These are phyloP conservation scores for Aspergillus japonicus DNA, from an alignment of 2,329 filamentous ascomycete species.

Conservation along the genomic window DNA sequence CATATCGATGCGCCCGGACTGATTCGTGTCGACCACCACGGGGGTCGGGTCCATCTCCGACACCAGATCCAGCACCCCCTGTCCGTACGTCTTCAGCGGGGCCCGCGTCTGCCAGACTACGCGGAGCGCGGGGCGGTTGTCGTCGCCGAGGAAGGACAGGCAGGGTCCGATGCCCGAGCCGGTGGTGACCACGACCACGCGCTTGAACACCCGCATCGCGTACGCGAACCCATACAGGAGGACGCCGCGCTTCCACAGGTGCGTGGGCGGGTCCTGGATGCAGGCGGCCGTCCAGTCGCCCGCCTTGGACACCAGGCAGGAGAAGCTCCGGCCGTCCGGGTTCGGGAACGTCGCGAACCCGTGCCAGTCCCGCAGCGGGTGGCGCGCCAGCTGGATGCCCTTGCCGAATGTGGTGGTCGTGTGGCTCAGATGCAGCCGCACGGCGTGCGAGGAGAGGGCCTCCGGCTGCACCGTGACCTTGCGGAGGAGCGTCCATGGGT, in stretches of 20 bases:
- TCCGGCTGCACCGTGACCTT: constrained; percentile 65
- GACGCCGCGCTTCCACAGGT: constrained; percentile 67
- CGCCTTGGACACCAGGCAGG: constrained; percentile 68
- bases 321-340: constrained; percentile 59
- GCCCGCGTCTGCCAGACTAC: constrained; percentile 68
- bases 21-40: constrained; percentile 65
- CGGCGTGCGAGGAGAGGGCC: constrained; percentile 68
- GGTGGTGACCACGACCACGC: constrained; percentile 66
- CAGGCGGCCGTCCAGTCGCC: constrained; percentile 70
- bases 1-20: constrained; percentile 61
- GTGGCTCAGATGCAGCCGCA: constrained; percentile 68
- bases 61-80: constrained; percentile 57
- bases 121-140: constrained; percentile 46
- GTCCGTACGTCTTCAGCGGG: constrained; percentile 63
- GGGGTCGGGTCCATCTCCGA: constrained; percentile 59
- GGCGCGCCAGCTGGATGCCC: constrained; percentile 60
- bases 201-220: constrained; percentile 64
- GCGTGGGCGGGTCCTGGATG: constrained; percentile 60
- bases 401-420: constrained; percentile 58
- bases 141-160: constrained; percentile 59
- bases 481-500: constrained; percentile 72
- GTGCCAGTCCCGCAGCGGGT: constrained; percentile 70
- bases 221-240: constrained; percentile 67
- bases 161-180: constrained; percentile 72
- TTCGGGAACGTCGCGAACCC: constrained; percentile 72